Percentiles rank a stretch among this genome's conserved stretches.
Conservation (phyloP, 73 alveolate genomes). For the Diophrys sp. region DNA sequence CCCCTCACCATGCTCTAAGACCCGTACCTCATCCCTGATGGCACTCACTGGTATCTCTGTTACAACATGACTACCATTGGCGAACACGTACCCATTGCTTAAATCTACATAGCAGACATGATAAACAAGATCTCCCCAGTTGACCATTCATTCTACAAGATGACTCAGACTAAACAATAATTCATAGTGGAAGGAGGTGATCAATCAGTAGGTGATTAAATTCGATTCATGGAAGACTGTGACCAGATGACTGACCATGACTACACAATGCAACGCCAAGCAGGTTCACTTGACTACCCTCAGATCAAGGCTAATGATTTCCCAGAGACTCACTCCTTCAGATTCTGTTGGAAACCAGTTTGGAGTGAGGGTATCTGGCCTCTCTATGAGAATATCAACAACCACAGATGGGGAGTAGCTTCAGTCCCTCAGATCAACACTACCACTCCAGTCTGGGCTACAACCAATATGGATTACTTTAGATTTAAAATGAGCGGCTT, state of each 20-base stretch:
- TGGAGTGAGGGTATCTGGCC: background rate
- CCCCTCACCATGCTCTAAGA: background rate
- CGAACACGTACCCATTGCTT: constrained; percentile 8
- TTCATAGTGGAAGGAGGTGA: constrained; percentile 41
- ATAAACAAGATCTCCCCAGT: constrained; percentile 37
- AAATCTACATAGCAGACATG: constrained; percentile 10
- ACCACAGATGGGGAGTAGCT: constrained; percentile 18
- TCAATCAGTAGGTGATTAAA: constrained; percentile 42
- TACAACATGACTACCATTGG: constrained; percentile 4
- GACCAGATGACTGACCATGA: constrained; percentile 11
- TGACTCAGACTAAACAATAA: constrained; percentile 33
- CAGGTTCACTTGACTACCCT: constrained; percentile 17
- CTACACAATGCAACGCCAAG: constrained; percentile 19
- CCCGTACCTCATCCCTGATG: constrained; percentile 27
- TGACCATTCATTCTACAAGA: constrained; percentile 20
- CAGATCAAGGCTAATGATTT: constrained; percentile 19
- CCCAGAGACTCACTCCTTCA: constrained; percentile 18
- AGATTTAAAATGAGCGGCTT: constrained; percentile 11
- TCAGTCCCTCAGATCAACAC: background rate
- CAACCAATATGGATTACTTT: constrained; percentile 21
- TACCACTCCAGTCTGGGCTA: constrained; percentile 1
- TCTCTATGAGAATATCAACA: constrained; percentile 5
- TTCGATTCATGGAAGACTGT: constrained; percentile 43
- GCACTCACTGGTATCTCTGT: constrained; percentile 41
- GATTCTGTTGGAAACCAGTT: constrained; percentile 33